Base-by-base conservation (phyloP, 805 yeast species). In the Pichia sporocuriosa region DNA sequence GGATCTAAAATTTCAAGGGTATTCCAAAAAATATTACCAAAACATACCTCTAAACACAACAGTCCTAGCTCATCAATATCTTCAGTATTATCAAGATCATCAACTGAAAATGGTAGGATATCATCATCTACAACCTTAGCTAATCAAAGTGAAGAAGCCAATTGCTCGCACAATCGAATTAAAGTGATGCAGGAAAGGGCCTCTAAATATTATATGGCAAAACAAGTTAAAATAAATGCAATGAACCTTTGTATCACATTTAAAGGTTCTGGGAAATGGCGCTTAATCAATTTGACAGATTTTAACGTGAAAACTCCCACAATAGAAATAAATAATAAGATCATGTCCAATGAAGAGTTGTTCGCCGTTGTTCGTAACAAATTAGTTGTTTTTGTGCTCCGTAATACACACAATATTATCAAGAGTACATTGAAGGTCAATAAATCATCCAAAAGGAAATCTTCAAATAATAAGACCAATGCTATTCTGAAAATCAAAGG, bases 291-390 rank as follows among this genome's bases (percentile, higher is more conserved):
- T 56, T 84, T 90, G 4, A 80, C 87, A 35, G 75, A 81, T 49
- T 77, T 90, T 51, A 71, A 68, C 11, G 64, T 90, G 36, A 69
- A 69, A 6, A 59, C 86, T 39, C 96, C 97, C 3, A 67, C 62
- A 7, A 61, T 87, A 35, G 65, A 67, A 40, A 77, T 82, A 55
- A 50, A 58, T 22, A 76, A 83, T 59, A 75, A 73, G 62, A 70
- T 83, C 3, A 79, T 93, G 81, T 79, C 94, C 1, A 69, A 75
- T 39, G 70, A 79, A 40, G 97, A 89, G 48, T 64, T 89, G 23
- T 67, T 82, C 6, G 57, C 72, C 51, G 69, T 73, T 24, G 56
- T 89, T 39, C 77, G 80, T 57, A 81, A 77, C 51, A 79, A 77
- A 25, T 51, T 82, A 13, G 61, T 80, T 32, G 75, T 70, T 51